Base-by-base conservation (phyloP, 495 filamentous ascomycete species). In the Alectoria sarmentosa region DNA sequence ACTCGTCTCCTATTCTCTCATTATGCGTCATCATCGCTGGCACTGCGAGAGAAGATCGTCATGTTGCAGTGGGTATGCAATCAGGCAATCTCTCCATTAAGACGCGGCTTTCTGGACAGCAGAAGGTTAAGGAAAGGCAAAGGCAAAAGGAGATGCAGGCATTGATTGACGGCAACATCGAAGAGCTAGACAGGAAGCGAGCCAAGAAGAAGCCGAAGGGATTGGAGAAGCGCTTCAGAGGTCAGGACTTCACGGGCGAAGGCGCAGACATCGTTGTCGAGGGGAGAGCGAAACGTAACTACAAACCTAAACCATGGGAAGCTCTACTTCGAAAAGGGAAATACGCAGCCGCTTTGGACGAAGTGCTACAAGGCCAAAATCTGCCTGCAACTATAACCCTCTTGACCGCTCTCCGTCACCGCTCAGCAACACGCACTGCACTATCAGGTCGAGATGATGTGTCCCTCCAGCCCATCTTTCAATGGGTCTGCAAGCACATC, bases 41-140 rank as follows among this genome's bases (percentile, higher is more conserved):
- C 30, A 70, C 79, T 23, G 78, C 81, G 23, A 83, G 82, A 32
- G 89, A 91, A 69, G 91, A 96, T 69, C 88, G 89, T 61, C 94
- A 99, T 75, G 81, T 99, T 38, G 91, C 87, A 10, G 93, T 98
- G 0, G 94, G 95, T 75, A 90, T 97, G 87, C 86, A 92, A 66
- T 94, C 90, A 3, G 95, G 95, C 38, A 79, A 96, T 2, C 77
- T 98, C 6, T 94, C 90, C 4, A 82, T 98, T 65, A 87, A 88
- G 71, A 98, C 95, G 28, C 85, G 92, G 0, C 82, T 95, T 0
- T 88, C 89, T 0, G 92, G 93, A 21, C 81, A 91, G 63, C 87
- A 92, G 58, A 93, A 94, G 66, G 83, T 87, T 41, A 84, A 83
- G 63, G 89, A 90, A 65, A 80, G 83, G 30, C 90, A 94, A 66